Evolutionary conservation across 768 basidiomycete species (phyloP).

Genomic region (Pleurotus ostreatus): DNA sequence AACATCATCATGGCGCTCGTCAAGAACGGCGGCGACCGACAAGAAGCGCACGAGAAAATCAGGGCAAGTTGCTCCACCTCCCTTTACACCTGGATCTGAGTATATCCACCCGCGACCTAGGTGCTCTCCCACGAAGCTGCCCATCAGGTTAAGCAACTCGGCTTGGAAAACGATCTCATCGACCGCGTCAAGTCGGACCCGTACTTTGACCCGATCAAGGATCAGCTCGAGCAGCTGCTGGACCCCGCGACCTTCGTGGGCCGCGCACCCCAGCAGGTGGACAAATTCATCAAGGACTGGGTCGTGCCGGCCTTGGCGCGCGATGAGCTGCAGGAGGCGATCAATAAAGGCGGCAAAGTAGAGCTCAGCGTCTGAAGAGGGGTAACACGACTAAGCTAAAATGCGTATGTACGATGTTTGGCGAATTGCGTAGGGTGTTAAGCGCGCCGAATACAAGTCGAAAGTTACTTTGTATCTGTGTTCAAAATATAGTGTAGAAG

Average conservation of each 20-base stretch:
- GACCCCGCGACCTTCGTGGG: constrained; percentile 90
- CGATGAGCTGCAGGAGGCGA: constrained; percentile 47
- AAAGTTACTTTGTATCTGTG: too few relatives aligned
- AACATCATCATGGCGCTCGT: constrained; percentile 99
- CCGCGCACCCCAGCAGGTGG: constrained; percentile 93
- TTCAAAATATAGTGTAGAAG: too few relatives aligned
- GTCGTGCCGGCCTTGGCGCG: constrained; percentile 78
- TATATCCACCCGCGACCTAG: too few relatives aligned
- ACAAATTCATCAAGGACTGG: constrained; percentile 82
- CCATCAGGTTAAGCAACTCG: constrained; percentile 90
- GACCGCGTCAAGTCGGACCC: constrained; percentile 73
- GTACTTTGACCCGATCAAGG: constrained; percentile 91
- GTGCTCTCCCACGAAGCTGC: constrained; percentile 95
- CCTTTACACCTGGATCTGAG: too few relatives aligned
- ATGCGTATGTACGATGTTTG: too few relatives aligned
- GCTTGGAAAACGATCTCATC: constrained; percentile 93
- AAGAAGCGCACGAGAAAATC: constrained; percentile 96
- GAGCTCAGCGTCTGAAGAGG: constrained; percentile 54
- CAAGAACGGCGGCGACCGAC: constrained; percentile 90
- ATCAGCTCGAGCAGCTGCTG: constrained; percentile 71
- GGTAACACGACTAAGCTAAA: too few relatives aligned
- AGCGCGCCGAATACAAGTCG: too few relatives aligned
- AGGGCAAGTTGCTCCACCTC: too few relatives aligned
- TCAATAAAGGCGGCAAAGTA: constrained; percentile 50
- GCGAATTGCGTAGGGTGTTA: too few relatives aligned